Conservation (phyloP, 2,329 filamentous ascomycete species). For the Colletotrichum lini region DNA sequence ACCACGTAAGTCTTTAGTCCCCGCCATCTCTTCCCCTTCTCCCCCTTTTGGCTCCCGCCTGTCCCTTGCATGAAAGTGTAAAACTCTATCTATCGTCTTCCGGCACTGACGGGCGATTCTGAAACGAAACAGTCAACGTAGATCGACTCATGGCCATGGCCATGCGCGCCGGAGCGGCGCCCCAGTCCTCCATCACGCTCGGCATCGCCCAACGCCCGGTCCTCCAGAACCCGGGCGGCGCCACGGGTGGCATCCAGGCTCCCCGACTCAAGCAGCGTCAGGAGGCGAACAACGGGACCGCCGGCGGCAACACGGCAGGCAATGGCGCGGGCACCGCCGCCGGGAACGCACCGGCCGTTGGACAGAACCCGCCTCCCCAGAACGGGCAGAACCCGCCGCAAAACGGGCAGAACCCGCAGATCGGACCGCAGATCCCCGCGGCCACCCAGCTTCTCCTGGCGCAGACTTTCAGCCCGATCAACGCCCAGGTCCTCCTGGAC, state of each 20-base stretch:
- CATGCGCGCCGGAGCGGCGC: constrained; percentile 42
- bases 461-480: constrained; percentile 44
- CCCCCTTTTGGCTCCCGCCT: too few relatives aligned
- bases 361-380: background rate
- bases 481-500: constrained; percentile 41
- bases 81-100: constrained; percentile 9
- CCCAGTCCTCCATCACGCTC: constrained; percentile 42
- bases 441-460: constrained; percentile 44
- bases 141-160: constrained; percentile 45
- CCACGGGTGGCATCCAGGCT: constrained; percentile 32
- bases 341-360: constrained; percentile 15
- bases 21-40: background rate
- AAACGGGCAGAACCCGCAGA: constrained; percentile 10
- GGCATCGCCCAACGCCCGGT: constrained; percentile 45
- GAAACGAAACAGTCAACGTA: constrained; percentile 43
- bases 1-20: constrained; percentile 40
- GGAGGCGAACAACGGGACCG: constrained; percentile 29
- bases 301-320: constrained; percentile 2
- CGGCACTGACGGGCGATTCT: constrained; percentile 24
- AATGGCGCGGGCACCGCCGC: constrained; percentile 16
- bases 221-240: constrained; percentile 44
- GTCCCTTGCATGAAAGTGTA: background rate
- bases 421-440: constrained; percentile 38
- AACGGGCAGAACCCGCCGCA: constrained; percentile 14
- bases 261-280: constrained; percentile 35